These are phyloP conservation scores for Entelexis sorbosivorans DNA, from an alignment of 1,139 yeast species.

Conservation along the genomic window DNA sequence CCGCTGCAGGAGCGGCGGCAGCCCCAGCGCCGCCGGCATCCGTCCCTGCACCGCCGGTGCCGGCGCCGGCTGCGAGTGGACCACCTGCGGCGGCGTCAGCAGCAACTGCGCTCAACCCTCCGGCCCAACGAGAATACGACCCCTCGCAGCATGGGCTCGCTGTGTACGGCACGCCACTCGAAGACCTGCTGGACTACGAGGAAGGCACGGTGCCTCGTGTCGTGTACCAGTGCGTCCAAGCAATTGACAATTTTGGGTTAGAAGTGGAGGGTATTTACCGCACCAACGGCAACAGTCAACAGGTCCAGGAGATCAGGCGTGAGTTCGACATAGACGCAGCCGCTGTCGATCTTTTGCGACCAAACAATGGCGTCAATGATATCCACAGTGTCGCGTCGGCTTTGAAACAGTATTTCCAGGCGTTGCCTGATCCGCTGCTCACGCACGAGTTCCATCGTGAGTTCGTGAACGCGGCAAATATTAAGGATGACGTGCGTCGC, in stretches of 20 bases:
- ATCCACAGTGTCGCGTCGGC: conserved; percentile 57
- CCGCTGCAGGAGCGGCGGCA: no score
- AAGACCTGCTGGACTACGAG: conserved; percentile 62
- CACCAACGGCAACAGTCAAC: conserved; percentile 65
- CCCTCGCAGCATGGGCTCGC: conserved; percentile 26
- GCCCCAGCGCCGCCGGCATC: background rate
- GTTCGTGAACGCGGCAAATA: conserved; percentile 67
- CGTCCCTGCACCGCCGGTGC: background rate
- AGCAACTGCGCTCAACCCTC: background rate
- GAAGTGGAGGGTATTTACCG: conserved; percentile 85
- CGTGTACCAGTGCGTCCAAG: conserved; percentile 78
- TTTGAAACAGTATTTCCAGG: conserved; percentile 63
- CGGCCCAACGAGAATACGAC: conserved; percentile 13
- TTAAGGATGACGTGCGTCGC: conserved; percentile 46
- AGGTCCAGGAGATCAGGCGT: conserved; percentile 60
- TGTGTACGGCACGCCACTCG: conserved; percentile 75
- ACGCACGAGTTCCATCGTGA: conserved; percentile 62
- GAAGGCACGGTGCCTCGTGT: conserved; percentile 89
- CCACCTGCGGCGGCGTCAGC: background rate
- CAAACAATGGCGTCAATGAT: conserved; percentile 37
- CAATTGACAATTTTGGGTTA: conserved; percentile 72
- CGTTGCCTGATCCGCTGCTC: conserved; percentile 70
- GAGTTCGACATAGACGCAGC: conserved; percentile 72
- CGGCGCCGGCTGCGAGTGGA: conserved; percentile 1
- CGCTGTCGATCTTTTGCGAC: conserved; percentile 47